These are phyloP conservation scores for Cinchona pubescens DNA, from an alignment of 257 asterid species.

Conservation along the genomic window DNA sequence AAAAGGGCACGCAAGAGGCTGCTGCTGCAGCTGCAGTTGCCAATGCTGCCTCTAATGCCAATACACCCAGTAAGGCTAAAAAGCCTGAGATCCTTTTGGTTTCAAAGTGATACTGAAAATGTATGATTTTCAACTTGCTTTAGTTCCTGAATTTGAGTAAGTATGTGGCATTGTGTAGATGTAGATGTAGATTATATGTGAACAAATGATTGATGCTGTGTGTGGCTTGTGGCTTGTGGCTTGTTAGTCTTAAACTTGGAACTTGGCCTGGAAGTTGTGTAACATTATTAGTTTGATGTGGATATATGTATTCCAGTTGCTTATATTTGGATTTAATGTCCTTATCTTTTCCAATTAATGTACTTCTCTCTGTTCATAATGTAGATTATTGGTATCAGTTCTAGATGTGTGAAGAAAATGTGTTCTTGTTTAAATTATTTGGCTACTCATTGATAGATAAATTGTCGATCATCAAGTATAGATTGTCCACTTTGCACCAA, in stretches of 20 bases:
- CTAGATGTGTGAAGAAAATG: background rate
- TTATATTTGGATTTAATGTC: slow-evolving; percentile 3
- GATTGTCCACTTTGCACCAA: background rate
- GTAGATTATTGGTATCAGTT: background rate
- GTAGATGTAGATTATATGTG: slow-evolving; percentile 21
- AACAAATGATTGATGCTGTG: slow-evolving; percentile 19
- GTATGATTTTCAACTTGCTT: slow-evolving; percentile 20
- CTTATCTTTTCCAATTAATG: background rate
- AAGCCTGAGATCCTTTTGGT: slow-evolving; percentile 92
- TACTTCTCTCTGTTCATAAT: background rate
- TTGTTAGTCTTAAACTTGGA: slow-evolving; percentile 11
- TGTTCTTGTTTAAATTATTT: background rate
- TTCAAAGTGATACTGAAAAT: slow-evolving; percentile 52
- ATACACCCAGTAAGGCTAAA: slow-evolving; percentile 93
- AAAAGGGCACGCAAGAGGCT: slow-evolving; percentile 69
- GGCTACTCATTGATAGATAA: background rate
- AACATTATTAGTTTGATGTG: slow-evolving; percentile 9
- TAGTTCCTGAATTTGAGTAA: slow-evolving; percentile 25
- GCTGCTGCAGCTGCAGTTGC: slow-evolving; percentile 44
- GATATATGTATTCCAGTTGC: slow-evolving; percentile 6
- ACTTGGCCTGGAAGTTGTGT: slow-evolving; percentile 15
- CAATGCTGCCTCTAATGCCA: slow-evolving; percentile 58
- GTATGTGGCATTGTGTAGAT: slow-evolving; percentile 35
- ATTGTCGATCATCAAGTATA: too few relatives aligned
- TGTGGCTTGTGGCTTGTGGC: too few relatives aligned